These are phyloP conservation scores for Flueggea neowawraea DNA, from an alignment of 441 rosid species.

Conservation along the genomic window DNA sequence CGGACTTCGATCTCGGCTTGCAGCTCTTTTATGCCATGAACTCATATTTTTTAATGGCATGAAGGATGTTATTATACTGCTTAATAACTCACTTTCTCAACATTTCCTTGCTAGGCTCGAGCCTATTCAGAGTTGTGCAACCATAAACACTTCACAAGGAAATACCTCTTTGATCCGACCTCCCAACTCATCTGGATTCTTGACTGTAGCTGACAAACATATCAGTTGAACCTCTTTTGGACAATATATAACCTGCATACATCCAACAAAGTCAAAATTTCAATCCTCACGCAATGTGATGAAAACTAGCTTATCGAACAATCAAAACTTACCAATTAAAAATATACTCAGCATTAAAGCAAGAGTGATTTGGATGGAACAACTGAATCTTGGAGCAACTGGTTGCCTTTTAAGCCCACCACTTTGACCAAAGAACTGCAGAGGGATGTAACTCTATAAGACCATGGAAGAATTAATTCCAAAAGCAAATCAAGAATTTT, in stretches of 20 bases:
- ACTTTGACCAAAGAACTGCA: conserved; percentile 44
- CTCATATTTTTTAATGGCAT: too few species aligned
- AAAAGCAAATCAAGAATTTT: too few species aligned
- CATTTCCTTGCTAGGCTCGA: too few species aligned
- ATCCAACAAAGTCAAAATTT: conserved; percentile 5
- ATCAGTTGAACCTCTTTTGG: conserved; percentile 92
- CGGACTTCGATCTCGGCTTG: too few species aligned
- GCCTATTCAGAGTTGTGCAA: too few species aligned
- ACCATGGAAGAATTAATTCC: too few species aligned
- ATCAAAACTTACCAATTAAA: conserved; percentile 95
- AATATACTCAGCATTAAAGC: conserved; percentile 60
- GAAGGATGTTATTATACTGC: too few species aligned
- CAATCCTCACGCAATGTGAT: too few species aligned
- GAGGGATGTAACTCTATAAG: conserved; percentile 10
- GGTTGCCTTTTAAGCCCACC: conserved; percentile 43
- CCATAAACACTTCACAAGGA: conserved; percentile 4
- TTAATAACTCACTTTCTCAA: too few species aligned
- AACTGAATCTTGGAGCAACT: conserved; percentile 45
- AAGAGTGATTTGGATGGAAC: conserved; percentile 63
- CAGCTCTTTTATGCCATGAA: too few species aligned
- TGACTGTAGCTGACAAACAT: conserved; percentile 90
- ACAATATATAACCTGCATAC: conserved; percentile 78
- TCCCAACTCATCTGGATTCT: conserved; percentile 94
- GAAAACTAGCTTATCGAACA: conserved; percentile 11
- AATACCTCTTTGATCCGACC: conserved; percentile 96